Base-by-base conservation (phyloP, 2,329 filamentous ascomycete species). In the Laburnicola sp. region DNA sequence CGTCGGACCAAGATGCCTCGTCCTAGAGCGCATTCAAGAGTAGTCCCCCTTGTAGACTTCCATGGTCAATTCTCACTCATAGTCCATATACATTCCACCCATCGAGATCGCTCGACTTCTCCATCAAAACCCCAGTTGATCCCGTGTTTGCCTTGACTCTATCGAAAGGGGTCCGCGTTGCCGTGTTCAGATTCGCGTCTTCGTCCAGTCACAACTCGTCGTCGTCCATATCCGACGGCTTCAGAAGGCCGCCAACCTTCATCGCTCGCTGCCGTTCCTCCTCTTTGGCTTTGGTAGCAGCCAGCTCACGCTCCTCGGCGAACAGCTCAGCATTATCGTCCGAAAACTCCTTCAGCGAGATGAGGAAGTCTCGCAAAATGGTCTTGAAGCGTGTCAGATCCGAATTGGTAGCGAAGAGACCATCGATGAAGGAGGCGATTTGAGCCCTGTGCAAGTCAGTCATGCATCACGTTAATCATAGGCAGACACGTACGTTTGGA, bases 261-360 rank as follows among this genome's bases (percentile, higher is more conserved):
- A 93, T 89, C 56, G 90, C 86, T 62, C 93, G 87, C 75, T 97
- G 91, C 65, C 92, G 86, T 72, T 99, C 95, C 22, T 91, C 89
- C 42, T 88, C 86, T 73, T 92, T 91, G 40, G 89, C 89, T 63
- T 93, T 89, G 59, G 85, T 86, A 54, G 93, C 87, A 58, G 91
- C 91, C 73, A 95, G 88, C 75, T 99, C 94, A 74, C 96, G 91
- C 74, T 99, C 94, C 51, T 96, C 92, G 3, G 89, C 86, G 74
- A 88, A 99, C 7, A 99, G 82, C 69, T 99, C 94, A 1, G 93
- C 85, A 65, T 97, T 97, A 75, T 99, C 94, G 45, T 90, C 94
- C 0, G 91, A 86, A 66, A 97, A 99, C 75, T 99, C 95, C 77
- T 97, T 96, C 62, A 99, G 80, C 22, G 92, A 95, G 65, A 99